Percentiles rank a stretch among this genome's conserved stretches.
These are phyloP conservation scores for Lentinula raphanica DNA, from an alignment of 768 basidiomycete species.

Conservation along the genomic window DNA sequence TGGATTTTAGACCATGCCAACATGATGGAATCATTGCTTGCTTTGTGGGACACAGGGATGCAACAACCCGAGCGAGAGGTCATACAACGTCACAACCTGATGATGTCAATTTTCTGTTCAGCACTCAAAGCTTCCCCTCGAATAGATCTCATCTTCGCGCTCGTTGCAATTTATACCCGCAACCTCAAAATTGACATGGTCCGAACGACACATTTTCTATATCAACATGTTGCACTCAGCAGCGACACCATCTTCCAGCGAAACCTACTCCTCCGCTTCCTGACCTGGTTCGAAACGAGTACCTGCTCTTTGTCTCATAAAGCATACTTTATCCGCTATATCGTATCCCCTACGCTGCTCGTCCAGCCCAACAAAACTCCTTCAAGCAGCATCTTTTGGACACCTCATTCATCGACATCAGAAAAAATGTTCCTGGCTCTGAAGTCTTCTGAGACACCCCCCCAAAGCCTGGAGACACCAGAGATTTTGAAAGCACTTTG, in stretches of 20 bases:
- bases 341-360: constrained; percentile 83
- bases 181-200: constrained; percentile 79
- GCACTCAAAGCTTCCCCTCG: constrained; percentile 67
- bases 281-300: constrained; percentile 74
- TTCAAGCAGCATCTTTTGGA: constrained; percentile 63
- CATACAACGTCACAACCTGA: constrained; percentile 55
- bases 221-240: constrained; percentile 74
- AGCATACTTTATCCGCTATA: constrained; percentile 69
- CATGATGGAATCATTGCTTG: constrained; percentile 66
- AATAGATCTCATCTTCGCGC: constrained; percentile 84
- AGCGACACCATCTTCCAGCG: constrained; percentile 66
- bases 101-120: constrained; percentile 74
- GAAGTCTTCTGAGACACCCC: too few species aligned
- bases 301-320: constrained; percentile 71
- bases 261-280: constrained; percentile 80
- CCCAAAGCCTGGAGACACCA: too few species aligned
- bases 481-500: too few species aligned
- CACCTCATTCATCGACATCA: constrained; percentile 62
- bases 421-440: too few species aligned
- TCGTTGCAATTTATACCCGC: constrained; percentile 76
- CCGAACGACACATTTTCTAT: constrained; percentile 77
- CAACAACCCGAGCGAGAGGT: constrained; percentile 44
- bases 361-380: constrained; percentile 59
- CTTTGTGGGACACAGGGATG: constrained; percentile 62
- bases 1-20: constrained; percentile 71